These are phyloP conservation scores for Aspergillus fijiensis DNA, from an alignment of 2,329 filamentous ascomycete genomes.

Conservation along the genomic window DNA sequence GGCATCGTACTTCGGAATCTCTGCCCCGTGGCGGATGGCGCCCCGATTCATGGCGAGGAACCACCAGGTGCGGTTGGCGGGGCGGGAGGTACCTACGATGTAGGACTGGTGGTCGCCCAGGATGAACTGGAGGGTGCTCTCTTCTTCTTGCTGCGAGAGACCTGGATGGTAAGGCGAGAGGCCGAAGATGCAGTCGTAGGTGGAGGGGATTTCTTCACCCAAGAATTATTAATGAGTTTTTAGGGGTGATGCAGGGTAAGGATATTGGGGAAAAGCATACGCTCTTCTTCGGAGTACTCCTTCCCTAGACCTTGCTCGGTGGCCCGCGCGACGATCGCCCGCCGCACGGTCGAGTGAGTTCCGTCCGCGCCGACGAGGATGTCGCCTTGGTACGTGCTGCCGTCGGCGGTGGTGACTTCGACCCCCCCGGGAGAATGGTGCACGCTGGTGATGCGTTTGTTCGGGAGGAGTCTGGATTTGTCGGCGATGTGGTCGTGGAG, in stretches of 20 bases:
- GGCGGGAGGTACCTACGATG: conserved; percentile 17
- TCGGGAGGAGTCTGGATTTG: conserved; percentile 20
- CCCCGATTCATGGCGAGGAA: conserved; percentile 23
- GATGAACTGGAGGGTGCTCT: conserved; percentile 11
- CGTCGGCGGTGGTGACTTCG: conserved; percentile 14
- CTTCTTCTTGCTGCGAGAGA: background rate
- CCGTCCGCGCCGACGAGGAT: conserved; percentile 47
- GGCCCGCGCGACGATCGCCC: conserved; percentile 31
- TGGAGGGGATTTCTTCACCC: background rate
- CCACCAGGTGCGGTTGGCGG: conserved; percentile 25
- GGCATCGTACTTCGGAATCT: conserved; percentile 25
- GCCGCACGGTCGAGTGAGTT: conserved; percentile 39
- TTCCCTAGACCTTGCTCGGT: conserved; percentile 11
- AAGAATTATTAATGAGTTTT: no score
- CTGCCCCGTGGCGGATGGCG: conserved; percentile 16
- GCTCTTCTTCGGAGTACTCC: conserved; percentile 16
- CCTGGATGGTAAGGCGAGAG: conserved; percentile 8
- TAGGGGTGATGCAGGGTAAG: no score
- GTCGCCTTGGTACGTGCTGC: conserved; percentile 23
- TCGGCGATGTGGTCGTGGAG: conserved; percentile 27
- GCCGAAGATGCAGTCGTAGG: conserved; percentile 3
- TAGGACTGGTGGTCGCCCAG: conserved; percentile 22
- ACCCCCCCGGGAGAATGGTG: conserved; percentile 3
- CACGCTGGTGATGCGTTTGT: conserved; percentile 15
- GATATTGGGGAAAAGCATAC: no score